These are phyloP conservation scores for Heliosperma pusillum DNA, from an alignment of 148 eudicot species.

Conservation along the genomic window DNA sequence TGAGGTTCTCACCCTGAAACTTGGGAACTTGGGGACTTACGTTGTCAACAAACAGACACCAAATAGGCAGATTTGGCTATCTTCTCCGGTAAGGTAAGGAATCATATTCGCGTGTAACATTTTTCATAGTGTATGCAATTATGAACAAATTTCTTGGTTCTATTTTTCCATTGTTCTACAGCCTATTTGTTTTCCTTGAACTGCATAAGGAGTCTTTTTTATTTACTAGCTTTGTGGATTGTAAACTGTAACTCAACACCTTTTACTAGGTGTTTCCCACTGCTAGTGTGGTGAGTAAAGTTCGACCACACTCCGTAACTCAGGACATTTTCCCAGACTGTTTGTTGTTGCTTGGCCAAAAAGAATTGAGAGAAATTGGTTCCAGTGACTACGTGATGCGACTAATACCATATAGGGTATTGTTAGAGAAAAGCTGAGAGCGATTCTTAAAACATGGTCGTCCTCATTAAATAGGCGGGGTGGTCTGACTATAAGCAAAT, in stretches of 20 bases:
- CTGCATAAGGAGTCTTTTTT: too few relatives aligned
- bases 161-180: too few relatives aligned
- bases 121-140: neutral
- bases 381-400: neutral
- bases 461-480: too few relatives aligned
- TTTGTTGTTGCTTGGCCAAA: neutral
- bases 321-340: too few relatives aligned
- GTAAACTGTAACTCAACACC: too few relatives aligned
- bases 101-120: neutral
- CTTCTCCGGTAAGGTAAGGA: slow-evolving; percentile 88
- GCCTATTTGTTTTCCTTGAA: too few relatives aligned
- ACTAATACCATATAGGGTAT: neutral
- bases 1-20: slow-evolving; percentile 77
- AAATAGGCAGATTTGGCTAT: slow-evolving; percentile 92
- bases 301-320: too few relatives aligned
- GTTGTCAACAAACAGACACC: slow-evolving; percentile 97
- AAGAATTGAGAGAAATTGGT: neutral
- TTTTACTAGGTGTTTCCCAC: too few relatives aligned
- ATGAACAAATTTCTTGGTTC: neutral
- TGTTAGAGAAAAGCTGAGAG: neutral
- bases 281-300: too few relatives aligned
- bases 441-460: neutral
- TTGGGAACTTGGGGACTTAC: slow-evolving; percentile 76
- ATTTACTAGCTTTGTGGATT: too few relatives aligned
- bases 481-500: too few relatives aligned